Conservation (phyloP, 2,329 filamentous ascomycete genomes). For the Fusarium pseudoanthophilum region DNA sequence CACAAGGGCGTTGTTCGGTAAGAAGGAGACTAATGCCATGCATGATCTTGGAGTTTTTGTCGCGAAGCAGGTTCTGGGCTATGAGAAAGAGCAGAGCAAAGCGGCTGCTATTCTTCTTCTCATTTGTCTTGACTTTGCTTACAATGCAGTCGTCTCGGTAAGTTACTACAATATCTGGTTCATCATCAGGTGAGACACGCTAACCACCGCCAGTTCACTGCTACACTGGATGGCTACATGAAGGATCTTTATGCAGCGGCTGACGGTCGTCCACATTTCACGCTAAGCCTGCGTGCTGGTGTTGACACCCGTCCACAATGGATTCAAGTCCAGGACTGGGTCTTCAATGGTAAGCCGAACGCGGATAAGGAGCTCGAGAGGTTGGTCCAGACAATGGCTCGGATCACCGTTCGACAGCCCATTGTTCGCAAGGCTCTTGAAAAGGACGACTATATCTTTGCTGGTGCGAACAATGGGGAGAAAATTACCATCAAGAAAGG, state of each 20-base stretch:
- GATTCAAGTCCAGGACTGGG: background rate
- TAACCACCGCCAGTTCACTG: background rate
- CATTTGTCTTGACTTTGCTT: constrained; percentile 6
- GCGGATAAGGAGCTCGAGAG: background rate
- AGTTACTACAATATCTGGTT: background rate
- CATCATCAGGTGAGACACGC: rapidly evolving
- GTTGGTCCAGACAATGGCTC: background rate
- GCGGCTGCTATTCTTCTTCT: constrained; percentile 7
- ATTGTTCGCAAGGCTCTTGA: background rate
- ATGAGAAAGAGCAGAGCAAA: background rate
- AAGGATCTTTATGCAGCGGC: background rate
- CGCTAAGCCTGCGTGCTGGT: rapidly evolving
- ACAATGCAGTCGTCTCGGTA: constrained; percentile 7
- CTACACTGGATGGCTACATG: constrained; percentile 3
- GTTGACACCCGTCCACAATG: background rate
- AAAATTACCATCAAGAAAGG: background rate
- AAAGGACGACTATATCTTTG: rapidly evolving
- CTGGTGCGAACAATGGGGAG: too few relatives aligned
- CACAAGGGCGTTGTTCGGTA: background rate
- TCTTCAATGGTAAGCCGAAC: background rate
- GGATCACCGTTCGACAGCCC: background rate
- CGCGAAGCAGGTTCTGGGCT: background rate
- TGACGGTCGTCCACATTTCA: background rate
- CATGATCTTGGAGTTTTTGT: background rate
- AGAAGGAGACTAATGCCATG: constrained; percentile 1